Evolutionary conservation across 768 basidiomycete species (phyloP).

Genomic region (Podaxis sp.): DNA sequence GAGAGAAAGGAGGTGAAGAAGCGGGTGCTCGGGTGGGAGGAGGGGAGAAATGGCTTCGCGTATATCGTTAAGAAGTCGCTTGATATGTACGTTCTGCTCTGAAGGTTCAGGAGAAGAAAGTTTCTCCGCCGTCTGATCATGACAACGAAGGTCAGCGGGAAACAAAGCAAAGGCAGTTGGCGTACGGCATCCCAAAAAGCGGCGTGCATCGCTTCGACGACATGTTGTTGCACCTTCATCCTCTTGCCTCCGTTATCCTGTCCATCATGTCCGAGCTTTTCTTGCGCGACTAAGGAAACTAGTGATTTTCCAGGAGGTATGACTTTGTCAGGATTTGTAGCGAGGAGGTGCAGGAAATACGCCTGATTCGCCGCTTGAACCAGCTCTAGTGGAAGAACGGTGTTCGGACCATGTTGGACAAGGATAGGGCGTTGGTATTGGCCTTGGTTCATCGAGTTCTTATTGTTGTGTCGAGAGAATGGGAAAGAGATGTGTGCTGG

Average conservation of each 20-base stretch:
- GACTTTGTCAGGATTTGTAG: constrained; percentile 56
- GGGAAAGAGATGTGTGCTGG: no score
- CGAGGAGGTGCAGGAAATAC: constrained; percentile 68
- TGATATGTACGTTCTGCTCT: constrained; percentile 58
- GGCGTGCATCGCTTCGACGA: constrained; percentile 54
- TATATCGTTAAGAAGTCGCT: constrained; percentile 55
- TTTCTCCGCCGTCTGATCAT: constrained; percentile 48
- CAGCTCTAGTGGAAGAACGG: constrained; percentile 52
- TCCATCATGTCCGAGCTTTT: constrained; percentile 35
- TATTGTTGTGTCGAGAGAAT: background rate
- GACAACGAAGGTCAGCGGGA: background rate
- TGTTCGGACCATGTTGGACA: constrained; percentile 15
- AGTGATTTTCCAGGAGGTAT: constrained; percentile 76
- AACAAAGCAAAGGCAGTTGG: constrained; percentile 10
- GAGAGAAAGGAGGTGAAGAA: constrained; percentile 52
- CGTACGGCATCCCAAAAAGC: constrained; percentile 79
- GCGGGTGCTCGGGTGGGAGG: constrained; percentile 53
- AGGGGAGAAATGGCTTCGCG: constrained; percentile 50
- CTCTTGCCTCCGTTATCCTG: constrained; percentile 19
- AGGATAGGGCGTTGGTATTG: constrained; percentile 12
- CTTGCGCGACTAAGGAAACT: constrained; percentile 46
- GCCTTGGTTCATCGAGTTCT: background rate
- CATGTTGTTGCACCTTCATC: constrained; percentile 26
- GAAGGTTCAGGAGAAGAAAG: constrained; percentile 61
- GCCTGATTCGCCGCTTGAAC: constrained; percentile 55